These are phyloP conservation scores for Scedosporium aurantiacum DNA, from an alignment of 2,329 filamentous ascomycete species.

Conservation along the genomic window DNA sequence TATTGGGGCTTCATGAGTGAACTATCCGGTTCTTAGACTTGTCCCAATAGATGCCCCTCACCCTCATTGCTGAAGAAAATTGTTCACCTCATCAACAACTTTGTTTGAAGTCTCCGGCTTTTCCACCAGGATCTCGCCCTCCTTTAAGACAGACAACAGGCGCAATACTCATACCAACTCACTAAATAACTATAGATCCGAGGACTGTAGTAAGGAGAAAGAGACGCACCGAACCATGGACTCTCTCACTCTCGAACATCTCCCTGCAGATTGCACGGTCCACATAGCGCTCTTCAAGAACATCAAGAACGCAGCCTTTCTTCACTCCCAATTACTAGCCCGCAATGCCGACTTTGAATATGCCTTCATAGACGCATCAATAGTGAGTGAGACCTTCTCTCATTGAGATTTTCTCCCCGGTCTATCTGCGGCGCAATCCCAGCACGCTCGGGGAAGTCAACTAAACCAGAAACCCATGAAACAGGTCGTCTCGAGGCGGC, in stretches of 20 bases:
- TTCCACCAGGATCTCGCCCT: background rate
- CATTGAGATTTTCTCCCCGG: background rate
- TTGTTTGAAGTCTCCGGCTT: no score
- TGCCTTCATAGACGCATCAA: slow-evolving; percentile 78
- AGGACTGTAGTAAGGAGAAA: background rate
- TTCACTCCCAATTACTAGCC: slow-evolving; percentile 74
- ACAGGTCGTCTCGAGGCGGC: slow-evolving; percentile 59
- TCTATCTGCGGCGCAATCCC: background rate
- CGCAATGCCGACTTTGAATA: slow-evolving; percentile 85
- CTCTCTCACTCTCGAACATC: slow-evolving; percentile 62
- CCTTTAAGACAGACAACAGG: background rate
- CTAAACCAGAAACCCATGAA: background rate
- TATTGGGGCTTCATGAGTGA: no score
- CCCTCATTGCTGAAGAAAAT: background rate
- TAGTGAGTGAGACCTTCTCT: slow-evolving; percentile 37
- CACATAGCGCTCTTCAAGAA: slow-evolving; percentile 66
- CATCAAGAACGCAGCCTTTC: slow-evolving; percentile 64
- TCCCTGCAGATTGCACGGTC: slow-evolving; percentile 55
- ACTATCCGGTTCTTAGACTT: no score
- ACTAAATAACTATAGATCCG: background rate
- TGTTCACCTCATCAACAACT: background rate
- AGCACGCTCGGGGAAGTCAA: no score
- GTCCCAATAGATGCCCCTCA: background rate
- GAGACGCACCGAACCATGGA: slow-evolving; percentile 33
- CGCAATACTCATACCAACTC: background rate